phyloP scores from a whole-genome alignment of 768 basidiomycete genomes.

The Saitozyma podzolica region DNA sequence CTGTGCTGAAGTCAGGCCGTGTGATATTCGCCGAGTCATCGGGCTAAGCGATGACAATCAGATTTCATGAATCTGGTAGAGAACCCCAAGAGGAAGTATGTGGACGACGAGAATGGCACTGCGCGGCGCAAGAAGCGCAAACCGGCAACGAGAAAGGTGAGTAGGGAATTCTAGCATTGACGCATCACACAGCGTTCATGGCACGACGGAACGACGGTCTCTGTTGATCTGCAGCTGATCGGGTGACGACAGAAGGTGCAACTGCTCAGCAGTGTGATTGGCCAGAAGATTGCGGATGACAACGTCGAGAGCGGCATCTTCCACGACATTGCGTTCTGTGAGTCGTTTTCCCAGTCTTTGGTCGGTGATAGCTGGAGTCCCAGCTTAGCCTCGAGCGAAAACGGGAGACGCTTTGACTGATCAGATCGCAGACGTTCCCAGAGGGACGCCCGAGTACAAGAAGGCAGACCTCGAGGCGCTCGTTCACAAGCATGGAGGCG shows the following conservation, averaged over 20 bases:
- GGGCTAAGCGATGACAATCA: slow-evolving; percentile 4
- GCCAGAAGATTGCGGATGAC: slow-evolving; percentile 65
- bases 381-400: neutral
- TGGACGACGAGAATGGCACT: slow-evolving; percentile 42
- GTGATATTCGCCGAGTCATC: neutral
- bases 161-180: neutral
- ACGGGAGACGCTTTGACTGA: neutral
- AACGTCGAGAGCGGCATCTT: slow-evolving; percentile 68
- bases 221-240: too few species aligned
- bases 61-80: slow-evolving; percentile 38
- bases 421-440: slow-evolving; percentile 32
- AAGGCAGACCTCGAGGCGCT: slow-evolving; percentile 68
- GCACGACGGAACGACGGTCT: neutral
- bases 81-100: slow-evolving; percentile 33
- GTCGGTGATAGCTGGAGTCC: neutral
- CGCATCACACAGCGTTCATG: neutral
- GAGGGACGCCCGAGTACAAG: slow-evolving; percentile 68
- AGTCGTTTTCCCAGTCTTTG: slow-evolving; percentile 39
- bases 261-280: slow-evolving; percentile 57
- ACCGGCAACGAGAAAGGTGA: slow-evolving; percentile 25
- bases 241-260: slow-evolving; percentile 26
- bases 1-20: neutral
- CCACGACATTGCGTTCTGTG: slow-evolving; percentile 75
- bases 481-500: slow-evolving; percentile 53
- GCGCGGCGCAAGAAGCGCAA: slow-evolving; percentile 38